These are phyloP conservation scores for Solanum gracilifrons DNA, from an alignment of 257 asterid species.

Conservation along the genomic window DNA sequence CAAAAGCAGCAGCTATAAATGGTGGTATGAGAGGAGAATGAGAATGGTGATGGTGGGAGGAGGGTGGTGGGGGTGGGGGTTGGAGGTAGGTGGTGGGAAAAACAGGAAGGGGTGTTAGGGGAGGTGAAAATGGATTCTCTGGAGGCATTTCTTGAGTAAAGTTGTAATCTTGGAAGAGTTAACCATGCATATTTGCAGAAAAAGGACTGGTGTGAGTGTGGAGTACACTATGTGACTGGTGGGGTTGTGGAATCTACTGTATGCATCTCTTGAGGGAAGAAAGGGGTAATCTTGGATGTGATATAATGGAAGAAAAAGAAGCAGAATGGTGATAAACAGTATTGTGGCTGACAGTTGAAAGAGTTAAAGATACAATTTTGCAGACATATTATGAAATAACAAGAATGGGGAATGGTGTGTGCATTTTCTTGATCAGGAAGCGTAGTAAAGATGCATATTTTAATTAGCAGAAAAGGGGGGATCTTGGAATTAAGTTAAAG, in stretches of 20 bases:
- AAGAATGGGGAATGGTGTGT: not conserved
- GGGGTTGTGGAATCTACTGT: not conserved
- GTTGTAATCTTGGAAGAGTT: not conserved
- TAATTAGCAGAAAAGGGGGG: not conserved
- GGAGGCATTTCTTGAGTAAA: conserved; percentile 12
- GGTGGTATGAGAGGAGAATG: conserved; percentile 28
- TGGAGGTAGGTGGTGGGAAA: conserved; percentile 6
- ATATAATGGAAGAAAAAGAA: not conserved
- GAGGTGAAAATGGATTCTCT: conserved; percentile 6
- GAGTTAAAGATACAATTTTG: not conserved
- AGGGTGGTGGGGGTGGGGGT: conserved; percentile 24
- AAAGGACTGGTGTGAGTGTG: not conserved
- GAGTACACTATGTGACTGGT: not conserved
- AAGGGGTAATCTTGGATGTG: not conserved
- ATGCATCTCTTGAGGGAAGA: not conserved
- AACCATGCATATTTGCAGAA: not conserved
- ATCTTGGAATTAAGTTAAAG: not conserved
- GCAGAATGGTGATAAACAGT: not conserved
- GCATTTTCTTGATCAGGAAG: not conserved
- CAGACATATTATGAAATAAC: not conserved
- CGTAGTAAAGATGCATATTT: not conserved
- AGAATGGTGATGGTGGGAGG: conserved; percentile 10
- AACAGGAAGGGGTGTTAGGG: conserved; percentile 7
- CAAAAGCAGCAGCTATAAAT: conserved; percentile 35
- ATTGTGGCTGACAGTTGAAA: not conserved